Evolutionary conservation across 495 filamentous ascomycete genomes (phyloP).

Genomic region (Neohortaea acidophila): DNA sequence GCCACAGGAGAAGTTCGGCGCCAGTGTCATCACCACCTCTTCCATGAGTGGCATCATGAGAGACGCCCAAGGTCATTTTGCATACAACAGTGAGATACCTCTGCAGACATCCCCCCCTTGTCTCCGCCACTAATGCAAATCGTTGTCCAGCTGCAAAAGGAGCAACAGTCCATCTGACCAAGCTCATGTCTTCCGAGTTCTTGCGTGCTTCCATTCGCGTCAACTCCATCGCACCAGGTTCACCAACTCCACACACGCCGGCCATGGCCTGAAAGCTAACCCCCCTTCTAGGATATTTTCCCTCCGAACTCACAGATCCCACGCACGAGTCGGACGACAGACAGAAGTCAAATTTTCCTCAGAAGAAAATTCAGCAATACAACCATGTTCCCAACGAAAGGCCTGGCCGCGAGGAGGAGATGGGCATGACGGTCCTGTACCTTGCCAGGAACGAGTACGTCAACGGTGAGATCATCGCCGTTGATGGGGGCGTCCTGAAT

Average conservation of each 20-base stretch:
- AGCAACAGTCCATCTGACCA: slow-evolving; percentile 29
- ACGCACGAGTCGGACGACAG: slow-evolving; percentile 32
- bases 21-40: slow-evolving; percentile 32
- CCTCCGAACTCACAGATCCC: slow-evolving; percentile 47
- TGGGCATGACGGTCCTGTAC: slow-evolving; percentile 34
- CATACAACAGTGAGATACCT: slow-evolving; percentile 22
- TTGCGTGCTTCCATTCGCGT: slow-evolving; percentile 31
- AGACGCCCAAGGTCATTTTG: slow-evolving; percentile 30
- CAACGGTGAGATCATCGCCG: slow-evolving; percentile 44
- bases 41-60: slow-evolving; percentile 31
- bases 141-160: slow-evolving; percentile 24
- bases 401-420: slow-evolving; percentile 33
- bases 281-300: slow-evolving; percentile 36
- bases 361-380: slow-evolving; percentile 33
- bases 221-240: slow-evolving; percentile 32
- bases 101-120: not conserved
- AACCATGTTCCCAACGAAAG: slow-evolving; percentile 33
- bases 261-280: not conserved
- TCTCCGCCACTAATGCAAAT: not conserved
- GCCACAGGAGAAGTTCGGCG: slow-evolving; percentile 20
- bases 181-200: slow-evolving; percentile 36
- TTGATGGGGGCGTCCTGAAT: slow-evolving; percentile 45
- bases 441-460: slow-evolving; percentile 42
- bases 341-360: slow-evolving; percentile 37
- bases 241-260: too few species aligned